Percentiles rank a stretch among this genome's conserved stretches.
Evolutionary conservation across 352 stramenopile species (phyloP).

Genomic region (Globisporangium radiosum): DNA sequence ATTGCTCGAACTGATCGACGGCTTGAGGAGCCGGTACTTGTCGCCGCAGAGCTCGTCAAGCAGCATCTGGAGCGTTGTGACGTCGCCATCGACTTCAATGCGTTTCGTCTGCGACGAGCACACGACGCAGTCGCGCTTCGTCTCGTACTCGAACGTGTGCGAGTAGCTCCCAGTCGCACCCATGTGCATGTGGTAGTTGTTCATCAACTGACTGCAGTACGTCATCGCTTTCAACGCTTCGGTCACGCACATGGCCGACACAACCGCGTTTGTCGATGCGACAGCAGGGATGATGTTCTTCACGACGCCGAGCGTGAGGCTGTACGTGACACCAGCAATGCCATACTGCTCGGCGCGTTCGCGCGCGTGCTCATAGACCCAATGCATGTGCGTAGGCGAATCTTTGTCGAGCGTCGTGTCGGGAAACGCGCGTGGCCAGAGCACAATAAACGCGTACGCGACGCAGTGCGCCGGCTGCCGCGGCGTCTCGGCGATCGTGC

Average conservation of each 20-base stretch:
- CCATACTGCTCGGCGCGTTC: constrained; percentile 91
- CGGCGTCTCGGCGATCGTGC: constrained; percentile 96
- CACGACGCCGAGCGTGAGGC: constrained; percentile 95
- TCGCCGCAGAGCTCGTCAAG: constrained; percentile 59
- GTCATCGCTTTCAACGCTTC: constrained; percentile 96
- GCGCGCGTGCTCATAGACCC: constrained; percentile 91
- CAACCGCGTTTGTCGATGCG: constrained; percentile 95
- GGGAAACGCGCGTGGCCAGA: constrained; percentile 93
- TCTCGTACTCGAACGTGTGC: constrained; percentile 96
- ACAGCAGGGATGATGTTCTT: constrained; percentile 99
- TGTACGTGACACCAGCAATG: constrained; percentile 96
- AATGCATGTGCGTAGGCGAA: constrained; percentile 95
- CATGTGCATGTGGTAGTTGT: constrained; percentile 99
- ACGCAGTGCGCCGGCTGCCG: constrained; percentile 97
- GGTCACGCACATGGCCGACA: constrained; percentile 94
- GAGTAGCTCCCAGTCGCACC: constrained; percentile 92
- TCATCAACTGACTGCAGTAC: constrained; percentile 94
- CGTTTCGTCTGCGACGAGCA: constrained; percentile 74
- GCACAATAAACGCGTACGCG: constrained; percentile 94
- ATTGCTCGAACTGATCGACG: constrained; percentile 58
- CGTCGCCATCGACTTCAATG: constrained; percentile 39
- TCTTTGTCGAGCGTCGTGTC: constrained; percentile 96
- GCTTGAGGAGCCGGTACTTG: constrained; percentile 59
- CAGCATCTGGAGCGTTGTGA: constrained; percentile 48
- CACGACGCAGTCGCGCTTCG: constrained; percentile 85